Evolutionary conservation across 305 asterid genomes (phyloP).

Genomic region (Solanum hybrid): DNA sequence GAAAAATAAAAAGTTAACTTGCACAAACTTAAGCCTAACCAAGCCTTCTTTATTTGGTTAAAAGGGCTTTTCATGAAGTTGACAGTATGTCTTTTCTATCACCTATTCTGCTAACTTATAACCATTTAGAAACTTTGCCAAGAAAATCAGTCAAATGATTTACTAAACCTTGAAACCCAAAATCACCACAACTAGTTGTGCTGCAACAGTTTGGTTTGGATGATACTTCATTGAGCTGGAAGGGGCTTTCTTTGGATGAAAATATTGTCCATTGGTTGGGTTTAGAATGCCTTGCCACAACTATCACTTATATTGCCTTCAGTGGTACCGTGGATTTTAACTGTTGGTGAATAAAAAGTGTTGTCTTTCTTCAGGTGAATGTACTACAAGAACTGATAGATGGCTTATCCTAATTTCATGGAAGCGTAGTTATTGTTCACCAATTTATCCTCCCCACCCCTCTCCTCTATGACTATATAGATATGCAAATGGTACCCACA

Average conservation of each 20-base stretch:
- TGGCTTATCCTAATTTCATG: background rate
- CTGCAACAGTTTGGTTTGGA: background rate
- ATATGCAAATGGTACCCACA: background rate
- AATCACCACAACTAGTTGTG: background rate
- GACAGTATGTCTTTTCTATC: background rate
- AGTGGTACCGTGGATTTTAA: background rate
- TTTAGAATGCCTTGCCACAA: background rate
- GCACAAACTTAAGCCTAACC: background rate
- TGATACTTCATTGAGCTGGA: background rate
- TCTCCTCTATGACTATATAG: background rate
- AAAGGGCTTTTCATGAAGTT: background rate
- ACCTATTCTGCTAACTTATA: background rate
- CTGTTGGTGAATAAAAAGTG: background rate
- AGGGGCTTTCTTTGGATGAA: background rate
- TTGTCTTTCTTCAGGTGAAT: background rate
- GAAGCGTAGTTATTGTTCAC: background rate
- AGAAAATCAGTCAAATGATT: background rate
- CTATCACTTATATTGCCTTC: background rate
- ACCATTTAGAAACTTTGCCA: background rate
- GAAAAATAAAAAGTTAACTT: background rate
- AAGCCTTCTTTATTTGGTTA: background rate
- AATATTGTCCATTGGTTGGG: background rate
- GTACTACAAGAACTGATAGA: background rate
- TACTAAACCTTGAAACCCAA: background rate
- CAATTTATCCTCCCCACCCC: background rate